Base-by-base conservation (phyloP, 768 basidiomycete species). In the Atractiella rhizophila region DNA sequence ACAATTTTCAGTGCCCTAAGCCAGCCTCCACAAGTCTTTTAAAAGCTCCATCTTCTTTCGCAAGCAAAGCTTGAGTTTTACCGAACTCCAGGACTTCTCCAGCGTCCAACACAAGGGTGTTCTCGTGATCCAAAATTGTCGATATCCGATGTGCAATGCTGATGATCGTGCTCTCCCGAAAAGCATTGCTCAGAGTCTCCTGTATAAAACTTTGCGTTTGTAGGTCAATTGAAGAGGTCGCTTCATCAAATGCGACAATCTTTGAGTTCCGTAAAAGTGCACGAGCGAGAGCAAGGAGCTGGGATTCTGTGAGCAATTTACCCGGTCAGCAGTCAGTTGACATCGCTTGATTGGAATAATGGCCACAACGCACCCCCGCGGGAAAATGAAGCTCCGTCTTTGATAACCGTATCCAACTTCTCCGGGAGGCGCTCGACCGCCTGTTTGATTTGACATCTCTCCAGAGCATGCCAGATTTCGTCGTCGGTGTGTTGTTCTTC, bases 261-360 rank as follows among this genome's bases (percentile, higher is more conserved):
- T 45, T 45, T 16, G 36, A n/a, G 20, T 43, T 37, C 9, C 46
- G 44, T 30, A 46, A 21, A 15, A 39, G 24, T 6, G 46, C 46
- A 10, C 46, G 45, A 10, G 46, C 35, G 29, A 47, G 29, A 7
- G 46, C 46, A 15, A 47, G 19, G n/a, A 47, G 46, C 36, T 47
- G 46, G 10, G 26, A n/a, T 25, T 47, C 35, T n/a, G n/a, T n/a
- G n/a, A n/a, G n/a, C n/a, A n/a, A n/a, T n/a, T n/a, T n/a, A n/a
- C n/a, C n/a, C n/a, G n/a, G n/a, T n/a, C n/a, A n/a, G n/a, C n/a
- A n/a, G n/a, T n/a, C n/a, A n/a, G n/a, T n/a, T n/a, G n/a, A n/a
- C n/a, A n/a, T n/a, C n/a, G n/a, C n/a, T n/a, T n/a, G n/a, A n/a
- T n/a, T n/a, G n/a, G n/a, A n/a, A n/a, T n/a, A n/a, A n/a, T n/a